These are phyloP conservation scores for Acephala macrosclerotiorum DNA, from an alignment of 2,329 filamentous ascomycete species.

Conservation along the genomic window DNA sequence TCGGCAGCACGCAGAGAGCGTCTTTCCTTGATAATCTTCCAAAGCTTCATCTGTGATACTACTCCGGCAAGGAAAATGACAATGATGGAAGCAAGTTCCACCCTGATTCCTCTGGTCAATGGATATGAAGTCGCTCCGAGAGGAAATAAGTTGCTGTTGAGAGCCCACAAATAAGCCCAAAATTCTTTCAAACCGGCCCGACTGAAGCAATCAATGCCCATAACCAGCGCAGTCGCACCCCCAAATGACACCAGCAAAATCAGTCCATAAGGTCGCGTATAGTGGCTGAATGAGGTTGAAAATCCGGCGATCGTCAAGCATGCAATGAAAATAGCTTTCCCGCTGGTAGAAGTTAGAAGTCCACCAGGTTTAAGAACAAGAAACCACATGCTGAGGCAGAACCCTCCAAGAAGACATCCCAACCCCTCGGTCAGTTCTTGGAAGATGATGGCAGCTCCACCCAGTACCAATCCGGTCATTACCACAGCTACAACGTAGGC, in stretches of 20 bases:
- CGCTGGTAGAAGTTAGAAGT: constrained; percentile 66
- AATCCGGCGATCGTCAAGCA: constrained; percentile 73
- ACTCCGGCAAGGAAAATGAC: constrained; percentile 78
- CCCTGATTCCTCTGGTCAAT: constrained; percentile 83
- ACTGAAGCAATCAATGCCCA: constrained; percentile 92
- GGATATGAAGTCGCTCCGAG: constrained; percentile 80
- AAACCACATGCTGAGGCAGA: constrained; percentile 70
- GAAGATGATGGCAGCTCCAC: constrained; percentile 78
- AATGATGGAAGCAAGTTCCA: constrained; percentile 81
- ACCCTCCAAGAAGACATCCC: constrained; percentile 59
- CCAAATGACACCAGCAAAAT: constrained; percentile 81
- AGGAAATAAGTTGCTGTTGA: constrained; percentile 85
- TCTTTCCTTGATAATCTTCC: constrained; percentile 77
- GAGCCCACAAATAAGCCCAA: constrained; percentile 88
- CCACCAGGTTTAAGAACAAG: constrained; percentile 80
- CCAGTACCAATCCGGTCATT: constrained; percentile 76
- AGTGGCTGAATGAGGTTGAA: constrained; percentile 78
- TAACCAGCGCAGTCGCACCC: constrained; percentile 78
- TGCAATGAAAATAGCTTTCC: constrained; percentile 78
- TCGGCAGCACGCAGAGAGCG: constrained; percentile 60
- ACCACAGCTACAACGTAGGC: constrained; percentile 84
- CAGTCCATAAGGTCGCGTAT: constrained; percentile 79
- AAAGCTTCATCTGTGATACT: constrained; percentile 85
- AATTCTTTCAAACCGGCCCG: constrained; percentile 94
- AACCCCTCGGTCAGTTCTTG: constrained; percentile 80